Evolutionary conservation across 257 asterid species (phyloP).

Genomic region (Solanum chilense): DNA sequence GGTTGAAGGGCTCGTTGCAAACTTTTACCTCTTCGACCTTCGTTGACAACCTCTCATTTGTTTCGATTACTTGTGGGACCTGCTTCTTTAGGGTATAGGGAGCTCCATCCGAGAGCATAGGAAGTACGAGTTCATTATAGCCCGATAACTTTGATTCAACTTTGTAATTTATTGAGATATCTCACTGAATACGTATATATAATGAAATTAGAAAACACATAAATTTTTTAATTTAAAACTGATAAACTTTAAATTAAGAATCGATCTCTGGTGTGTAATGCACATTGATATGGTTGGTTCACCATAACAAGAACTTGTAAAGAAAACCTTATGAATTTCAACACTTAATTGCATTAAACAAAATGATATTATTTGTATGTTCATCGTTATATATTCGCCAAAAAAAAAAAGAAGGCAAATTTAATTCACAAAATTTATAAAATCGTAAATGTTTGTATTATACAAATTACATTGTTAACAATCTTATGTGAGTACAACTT

Average conservation of each 20-base stretch:
- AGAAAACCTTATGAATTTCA: not conserved
- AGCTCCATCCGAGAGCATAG: not conserved
- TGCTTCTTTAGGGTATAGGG: not conserved
- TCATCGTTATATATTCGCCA: not conserved
- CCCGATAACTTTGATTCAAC: not conserved
- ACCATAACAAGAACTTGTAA: not conserved
- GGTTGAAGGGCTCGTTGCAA: not conserved
- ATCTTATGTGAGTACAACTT: not conserved
- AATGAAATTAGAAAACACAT: not conserved
- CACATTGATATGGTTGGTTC: not conserved
- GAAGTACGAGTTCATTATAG: no score
- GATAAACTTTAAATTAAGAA: not conserved
- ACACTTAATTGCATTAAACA: not conserved
- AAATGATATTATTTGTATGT: not conserved
- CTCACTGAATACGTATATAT: not conserved
- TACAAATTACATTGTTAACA: not conserved
- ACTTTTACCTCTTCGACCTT: not conserved
- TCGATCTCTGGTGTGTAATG: not conserved
- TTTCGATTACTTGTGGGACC: not conserved
- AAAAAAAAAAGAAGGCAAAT: not conserved
- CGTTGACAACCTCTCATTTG: not conserved
- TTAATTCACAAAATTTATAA: not conserved
- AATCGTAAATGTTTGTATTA: not conserved
- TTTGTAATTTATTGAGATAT: not conserved
- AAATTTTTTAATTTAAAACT: not conserved